phyloP scores from a whole-genome alignment of 1,139 yeast species.

The Pichia kudriavzevii region DNA sequence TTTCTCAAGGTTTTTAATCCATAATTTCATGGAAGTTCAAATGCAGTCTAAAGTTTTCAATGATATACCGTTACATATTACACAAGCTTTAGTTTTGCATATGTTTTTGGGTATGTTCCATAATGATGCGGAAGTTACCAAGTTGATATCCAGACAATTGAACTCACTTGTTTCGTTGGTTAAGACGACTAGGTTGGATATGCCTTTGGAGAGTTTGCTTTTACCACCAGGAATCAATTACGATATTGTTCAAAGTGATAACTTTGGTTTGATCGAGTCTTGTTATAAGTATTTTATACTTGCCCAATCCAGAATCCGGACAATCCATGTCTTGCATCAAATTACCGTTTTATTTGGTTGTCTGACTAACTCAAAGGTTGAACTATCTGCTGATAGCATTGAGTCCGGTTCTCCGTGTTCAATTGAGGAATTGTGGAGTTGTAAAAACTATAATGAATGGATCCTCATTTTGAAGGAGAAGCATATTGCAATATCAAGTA shows the following conservation, averaged over 20 bases:
- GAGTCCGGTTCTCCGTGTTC: constrained; percentile 72
- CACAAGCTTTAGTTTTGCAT: constrained; percentile 75
- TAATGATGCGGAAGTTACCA: constrained; percentile 65
- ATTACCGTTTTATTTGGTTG: constrained; percentile 66
- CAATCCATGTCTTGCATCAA: constrained; percentile 71
- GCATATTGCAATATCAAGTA: constrained; percentile 36
- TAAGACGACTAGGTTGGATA: constrained; percentile 66
- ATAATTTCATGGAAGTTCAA: constrained; percentile 61
- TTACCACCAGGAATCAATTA: constrained; percentile 47
- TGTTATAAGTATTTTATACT: constrained; percentile 69
- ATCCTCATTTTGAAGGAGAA: constrained; percentile 29
- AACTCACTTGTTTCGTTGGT: constrained; percentile 73
- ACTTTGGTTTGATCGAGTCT: constrained; percentile 36
- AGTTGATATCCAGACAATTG: constrained; percentile 67
- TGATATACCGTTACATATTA: constrained; percentile 78
- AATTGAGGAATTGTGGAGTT: constrained; percentile 63
- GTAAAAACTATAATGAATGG: constrained; percentile 57
- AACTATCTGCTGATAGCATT: constrained; percentile 50
- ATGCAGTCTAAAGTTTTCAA: constrained; percentile 43
- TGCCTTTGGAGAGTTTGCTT: constrained; percentile 56
- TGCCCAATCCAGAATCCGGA: constrained; percentile 80
- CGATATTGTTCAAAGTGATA: constrained; percentile 21
- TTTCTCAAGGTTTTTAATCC: constrained; percentile 70
- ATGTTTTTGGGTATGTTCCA: constrained; percentile 78
- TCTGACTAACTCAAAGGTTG: constrained; percentile 54